Conservation (phyloP, 2,329 filamentous ascomycete species). For the Lecanosticta acicola region DNA sequence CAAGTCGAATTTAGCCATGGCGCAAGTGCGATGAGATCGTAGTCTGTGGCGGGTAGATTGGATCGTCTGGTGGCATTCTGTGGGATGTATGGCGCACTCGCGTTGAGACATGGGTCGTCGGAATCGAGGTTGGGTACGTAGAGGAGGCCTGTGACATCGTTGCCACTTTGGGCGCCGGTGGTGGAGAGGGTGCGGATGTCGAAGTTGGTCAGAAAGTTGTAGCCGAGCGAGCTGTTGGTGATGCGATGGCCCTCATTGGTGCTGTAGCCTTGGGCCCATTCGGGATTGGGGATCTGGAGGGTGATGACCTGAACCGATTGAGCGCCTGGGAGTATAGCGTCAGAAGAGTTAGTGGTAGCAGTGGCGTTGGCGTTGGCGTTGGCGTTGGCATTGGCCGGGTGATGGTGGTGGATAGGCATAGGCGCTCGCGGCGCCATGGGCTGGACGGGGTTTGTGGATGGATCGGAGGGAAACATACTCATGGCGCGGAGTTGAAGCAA, state of each 20-base stretch:
- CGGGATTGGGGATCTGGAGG: constrained; percentile 27
- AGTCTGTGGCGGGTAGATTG: constrained; percentile 62
- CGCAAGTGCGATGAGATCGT: constrained; percentile 72
- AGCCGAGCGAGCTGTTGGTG: constrained; percentile 26
- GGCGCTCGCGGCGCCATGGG: constrained; percentile 3
- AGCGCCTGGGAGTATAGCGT: constrained; percentile 23
- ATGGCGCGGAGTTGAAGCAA: constrained; percentile 30
- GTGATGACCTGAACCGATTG: constrained; percentile 27
- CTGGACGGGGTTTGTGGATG: background rate
- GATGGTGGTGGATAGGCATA: constrained; percentile 2
- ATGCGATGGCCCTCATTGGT: constrained; percentile 17
- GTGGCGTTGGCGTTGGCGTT: background rate
- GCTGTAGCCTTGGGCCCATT: constrained; percentile 11
- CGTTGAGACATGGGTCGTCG: constrained; percentile 57
- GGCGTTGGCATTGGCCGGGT: background rate
- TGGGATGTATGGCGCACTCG: constrained; percentile 63
- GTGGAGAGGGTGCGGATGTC: constrained; percentile 73
- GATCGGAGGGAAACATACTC: constrained; percentile 34
- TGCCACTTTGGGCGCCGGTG: constrained; percentile 56
- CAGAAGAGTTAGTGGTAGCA: constrained; percentile 9
- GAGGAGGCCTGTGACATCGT: constrained; percentile 68
- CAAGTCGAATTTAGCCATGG: constrained; percentile 78
- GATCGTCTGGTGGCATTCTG: constrained; percentile 64
- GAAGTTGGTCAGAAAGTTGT: constrained; percentile 31
- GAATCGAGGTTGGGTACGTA: constrained; percentile 68